Base-by-base conservation (phyloP, 345 rosid species). In the Salix brachista region DNA sequence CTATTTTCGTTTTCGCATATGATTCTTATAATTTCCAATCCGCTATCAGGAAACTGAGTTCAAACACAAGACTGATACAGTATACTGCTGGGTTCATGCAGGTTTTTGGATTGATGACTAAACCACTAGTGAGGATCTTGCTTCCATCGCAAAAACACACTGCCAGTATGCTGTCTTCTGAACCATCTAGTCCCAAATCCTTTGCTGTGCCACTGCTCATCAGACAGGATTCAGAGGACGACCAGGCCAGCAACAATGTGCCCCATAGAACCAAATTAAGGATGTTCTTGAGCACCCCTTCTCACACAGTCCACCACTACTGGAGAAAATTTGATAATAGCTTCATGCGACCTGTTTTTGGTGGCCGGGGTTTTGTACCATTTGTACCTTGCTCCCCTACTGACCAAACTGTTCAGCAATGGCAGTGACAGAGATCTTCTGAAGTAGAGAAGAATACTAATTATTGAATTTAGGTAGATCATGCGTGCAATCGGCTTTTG, bases 341-440 rank as follows among this genome's bases (percentile, higher is more conserved):
- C n/a, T 90, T 91, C 87, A 95, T 93, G 99, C 80, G 99, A 67
- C 98, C 94, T 6, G 88, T 87, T 39, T 95, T 93, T 67, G 98
- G 98, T 6, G 98, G 99, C 36, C 81, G 97, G 14, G 99, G 99
- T n/a, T 88, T 93, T 6, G 86, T 86, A 7, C 91, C 90, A 8
- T 46, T 82, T 17, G 83, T 84, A 78, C 94, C 94, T 0, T 89
- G 93, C 71, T 91, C 97, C 23, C 98, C 98, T 0, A 67, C 83
- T 6, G 98, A 90, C 12, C 75, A 65, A 34, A 82, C 78, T 68
- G 78, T 74, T 77, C 81, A 46, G 16, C 85, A 83, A 56, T 88
- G 90, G 87, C 78, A 37, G 4, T 83, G 79, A 85, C 81, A 71
- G 76, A 67, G 34, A 36, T 64, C 8, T 19, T 30, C 19, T 17